These are phyloP conservation scores for Neofusicoccum sp. DNA, from an alignment of 2,329 filamentous ascomycete genomes.

Conservation along the genomic window DNA sequence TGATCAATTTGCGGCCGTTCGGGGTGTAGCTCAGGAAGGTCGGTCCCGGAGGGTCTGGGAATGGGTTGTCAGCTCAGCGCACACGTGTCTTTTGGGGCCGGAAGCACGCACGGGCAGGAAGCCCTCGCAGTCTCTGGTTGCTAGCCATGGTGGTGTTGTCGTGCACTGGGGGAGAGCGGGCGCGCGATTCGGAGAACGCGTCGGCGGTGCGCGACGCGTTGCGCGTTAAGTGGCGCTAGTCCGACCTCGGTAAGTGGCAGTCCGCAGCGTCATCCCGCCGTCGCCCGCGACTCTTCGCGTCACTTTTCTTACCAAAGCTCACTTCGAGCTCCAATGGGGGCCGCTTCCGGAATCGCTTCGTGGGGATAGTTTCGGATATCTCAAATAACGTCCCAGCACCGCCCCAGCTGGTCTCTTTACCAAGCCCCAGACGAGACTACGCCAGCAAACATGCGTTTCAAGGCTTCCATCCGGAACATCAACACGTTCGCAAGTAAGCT, in stretches of 20 bases:
- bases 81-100: background rate
- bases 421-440: too few relatives aligned
- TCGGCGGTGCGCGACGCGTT: conserved; percentile 6
- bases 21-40: conserved; percentile 89
- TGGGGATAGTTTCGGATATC: too few relatives aligned
- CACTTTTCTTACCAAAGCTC: background rate
- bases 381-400: background rate
- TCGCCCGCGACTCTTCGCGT: background rate
- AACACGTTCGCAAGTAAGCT: conserved; percentile 52
- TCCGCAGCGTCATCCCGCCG: background rate
- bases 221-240: background rate
- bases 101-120: conserved; percentile 33
- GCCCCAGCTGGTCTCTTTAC: background rate
- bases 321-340: background rate
- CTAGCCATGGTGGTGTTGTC: conserved; percentile 22
- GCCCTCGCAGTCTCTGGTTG: conserved; percentile 27
- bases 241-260: background rate
- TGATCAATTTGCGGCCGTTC: conserved; percentile 81
- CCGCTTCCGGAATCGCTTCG: background rate
- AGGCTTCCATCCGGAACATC: conserved; percentile 52
- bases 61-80: background rate
- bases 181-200: background rate
- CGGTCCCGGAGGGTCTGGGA: conserved; percentile 72
- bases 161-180: background rate
- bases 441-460: conserved; percentile 48